Evolutionary conservation across 805 yeast genomes (phyloP).

Genomic region (Teunomyces tritomae): DNA sequence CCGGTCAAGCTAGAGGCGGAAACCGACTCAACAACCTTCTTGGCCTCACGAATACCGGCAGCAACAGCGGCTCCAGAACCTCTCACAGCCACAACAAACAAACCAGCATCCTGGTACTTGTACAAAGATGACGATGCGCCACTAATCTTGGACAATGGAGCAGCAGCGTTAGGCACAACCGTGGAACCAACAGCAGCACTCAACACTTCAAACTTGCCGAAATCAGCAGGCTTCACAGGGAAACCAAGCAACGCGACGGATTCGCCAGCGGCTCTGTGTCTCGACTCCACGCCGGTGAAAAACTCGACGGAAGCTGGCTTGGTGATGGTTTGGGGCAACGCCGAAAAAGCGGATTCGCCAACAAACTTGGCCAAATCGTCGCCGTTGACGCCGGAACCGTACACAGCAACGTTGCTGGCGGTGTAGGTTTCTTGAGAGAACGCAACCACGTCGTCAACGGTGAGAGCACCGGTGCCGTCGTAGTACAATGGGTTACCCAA

Average conservation of each 20-base stretch:
- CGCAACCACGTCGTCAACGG: conserved; percentile 62
- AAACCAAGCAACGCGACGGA: conserved; percentile 79
- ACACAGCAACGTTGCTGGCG: conserved; percentile 65
- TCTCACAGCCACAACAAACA: conserved; percentile 68
- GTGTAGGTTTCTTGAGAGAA: conserved; percentile 70
- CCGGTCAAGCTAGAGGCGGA: conserved; percentile 54
- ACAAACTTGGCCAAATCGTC: conserved; percentile 69
- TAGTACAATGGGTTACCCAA: conserved; percentile 80
- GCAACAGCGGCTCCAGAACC: conserved; percentile 58
- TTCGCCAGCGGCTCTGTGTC: conserved; percentile 61
- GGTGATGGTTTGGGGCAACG: conserved; percentile 60
- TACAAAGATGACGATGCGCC: conserved; percentile 54
- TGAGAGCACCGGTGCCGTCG: conserved; percentile 55
- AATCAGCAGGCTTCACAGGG: conserved; percentile 64
- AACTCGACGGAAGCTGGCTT: conserved; percentile 38
- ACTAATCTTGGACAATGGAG: conserved; percentile 48
- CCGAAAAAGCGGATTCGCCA: conserved; percentile 60
- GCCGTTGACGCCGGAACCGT: conserved; percentile 71
- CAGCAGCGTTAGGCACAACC: conserved; percentile 54
- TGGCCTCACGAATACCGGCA: conserved; percentile 58
- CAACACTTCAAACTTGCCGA: conserved; percentile 67
- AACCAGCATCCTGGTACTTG: conserved; percentile 74
- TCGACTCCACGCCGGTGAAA: conserved; percentile 64
- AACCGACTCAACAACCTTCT: conserved; percentile 37
- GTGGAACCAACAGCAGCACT: conserved; percentile 62